Evolutionary conservation across 352 stramenopile species (phyloP), one percentile per base, ranked within the genome.

Genomic region (Phytophthora colocasiae): DNA sequence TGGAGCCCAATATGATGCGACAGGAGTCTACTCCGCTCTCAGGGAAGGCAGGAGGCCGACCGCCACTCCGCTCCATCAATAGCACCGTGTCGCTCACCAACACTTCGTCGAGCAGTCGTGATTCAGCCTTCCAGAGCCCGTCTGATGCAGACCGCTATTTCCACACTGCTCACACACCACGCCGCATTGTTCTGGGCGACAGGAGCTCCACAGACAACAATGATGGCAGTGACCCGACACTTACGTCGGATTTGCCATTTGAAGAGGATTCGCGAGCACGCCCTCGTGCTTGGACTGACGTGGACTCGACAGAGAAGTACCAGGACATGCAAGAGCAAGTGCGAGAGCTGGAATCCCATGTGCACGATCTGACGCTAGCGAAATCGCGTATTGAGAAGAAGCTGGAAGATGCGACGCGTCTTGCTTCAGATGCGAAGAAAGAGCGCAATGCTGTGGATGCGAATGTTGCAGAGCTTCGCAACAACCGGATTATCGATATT

Each of bases 321-420:
- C 63, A 68, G 5, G 74, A 79, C 27, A 88, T 91, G 76, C 82
- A 94, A 62, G 78, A 81, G 32, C 83, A 92, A 53, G 81, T 87
- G 36, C 81, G 77, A 17, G 85, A 94, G 49, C 69, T 94, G 4
- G 73, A 94, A 60, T 70, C 76, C 10, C 83, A 92, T 50, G 73
- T 87, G 43, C 71, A 87, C 36, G 83, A 93, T 57, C 67, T 93
- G 9, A 73, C 75, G n/a, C 17, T 78, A 15, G 66, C 80, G 10
- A 92, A 90, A 57, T 72, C 73, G n/a, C 71, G 57, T 1, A 77
- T 92, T 46, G 63, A 87, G 47, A 62, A 78, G 41, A 79, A 84
- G 54, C 63, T 94, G n/a, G 72, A 78, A 32, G 65, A 68, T 58
- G 60, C 69, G 10, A 72, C 59, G 0, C 60, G 55, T 29, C 22